Percentiles rank a stretch among this genome's conserved stretches.
These are phyloP conservation scores for Salvia miltiorrhiza DNA, from an alignment of 257 asterid species.

Conservation along the genomic window DNA sequence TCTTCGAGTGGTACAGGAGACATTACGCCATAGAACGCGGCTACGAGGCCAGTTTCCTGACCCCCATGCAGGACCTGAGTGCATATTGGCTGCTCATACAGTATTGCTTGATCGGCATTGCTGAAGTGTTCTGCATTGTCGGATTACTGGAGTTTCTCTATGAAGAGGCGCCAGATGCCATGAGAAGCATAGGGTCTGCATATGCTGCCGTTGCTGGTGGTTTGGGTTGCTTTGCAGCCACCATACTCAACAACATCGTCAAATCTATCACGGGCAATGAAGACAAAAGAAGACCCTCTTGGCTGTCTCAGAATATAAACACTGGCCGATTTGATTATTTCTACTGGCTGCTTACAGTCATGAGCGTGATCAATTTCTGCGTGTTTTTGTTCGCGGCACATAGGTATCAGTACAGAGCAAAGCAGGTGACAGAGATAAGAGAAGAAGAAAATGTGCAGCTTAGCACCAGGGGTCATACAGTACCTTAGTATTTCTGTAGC, in stretches of 20 bases:
- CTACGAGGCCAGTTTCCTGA: constrained; percentile 69
- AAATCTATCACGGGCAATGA: constrained; percentile 63
- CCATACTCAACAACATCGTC: constrained; percentile 69
- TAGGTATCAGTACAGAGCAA: constrained; percentile 70
- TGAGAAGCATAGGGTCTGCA: constrained; percentile 97
- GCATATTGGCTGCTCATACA: constrained; percentile 94
- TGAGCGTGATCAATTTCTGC: constrained; percentile 80
- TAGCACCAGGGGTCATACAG: constrained; percentile 24
- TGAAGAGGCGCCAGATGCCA: constrained; percentile 98
- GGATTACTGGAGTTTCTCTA: constrained; percentile 88
- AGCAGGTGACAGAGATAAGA: constrained; percentile 36
- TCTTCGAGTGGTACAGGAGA: constrained; percentile 84
- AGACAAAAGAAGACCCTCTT: constrained; percentile 54
- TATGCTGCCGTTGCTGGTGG: constrained; percentile 99
- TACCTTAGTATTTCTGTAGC: constrained; percentile 12
- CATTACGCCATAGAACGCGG: constrained; percentile 70
- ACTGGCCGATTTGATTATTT: constrained; percentile 79
- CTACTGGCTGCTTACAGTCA: constrained; percentile 79
- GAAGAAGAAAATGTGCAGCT: constrained; percentile 30
- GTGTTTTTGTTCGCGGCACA: constrained; percentile 71
- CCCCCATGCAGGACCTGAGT: constrained; percentile 76
- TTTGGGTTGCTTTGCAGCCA: constrained; percentile 91
- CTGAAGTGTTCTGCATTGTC: constrained; percentile 91
- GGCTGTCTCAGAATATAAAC: constrained; percentile 94
- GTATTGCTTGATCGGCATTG: constrained; percentile 93